Evolutionary conservation across 2,329 filamentous ascomycete genomes (phyloP), one percentile per base, ranked within the genome.

Genomic region (Diaporthe nobilis): DNA sequence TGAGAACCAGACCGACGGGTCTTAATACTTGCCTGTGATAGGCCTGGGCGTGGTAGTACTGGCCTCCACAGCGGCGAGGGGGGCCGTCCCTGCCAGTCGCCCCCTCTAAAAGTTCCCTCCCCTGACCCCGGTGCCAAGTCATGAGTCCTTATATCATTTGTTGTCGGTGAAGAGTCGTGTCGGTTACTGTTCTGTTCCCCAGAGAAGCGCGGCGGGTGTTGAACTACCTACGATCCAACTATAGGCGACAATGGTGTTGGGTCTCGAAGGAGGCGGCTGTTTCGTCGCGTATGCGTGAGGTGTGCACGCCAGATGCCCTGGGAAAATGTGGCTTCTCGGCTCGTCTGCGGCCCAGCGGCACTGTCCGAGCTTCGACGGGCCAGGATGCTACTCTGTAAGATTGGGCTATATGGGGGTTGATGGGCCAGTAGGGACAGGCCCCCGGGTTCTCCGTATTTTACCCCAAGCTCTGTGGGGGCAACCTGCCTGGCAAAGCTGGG

Each of bases 391-490:
- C 63, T 37, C 63, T 37, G 22, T 42, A 39, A 68, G 31, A 68
- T 53, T 53, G n/a, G 17, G 47, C 47, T 39, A 53, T n/a, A 68
- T 68, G 47, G 47, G 34, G 63, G 63, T 10, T 53, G 6, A 22
- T 31, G n/a, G 31, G 31, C 31, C 15, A 53, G 49, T 68, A 15
- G n/a, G 22, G 49, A 25, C 49, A 39, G 12, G 22, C 65, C 65
- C 47, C 65, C 65, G 31, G 47, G 8, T 68, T 68, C 65, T 68
- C 65, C 65, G 65, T 68, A 68, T 68, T 68, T 68, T 68, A 39
- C 65, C 65, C 65, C 65, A 68, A 53, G 9, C 49, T 68, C 65
- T 68, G 47, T 53, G 44, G 47, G 65, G 47, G 22, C 31, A n/a
- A 1, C 65, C 65, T 39, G 31, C 15, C 65, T 68, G 31, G 63